Percentiles rank a stretch among this genome's conserved stretches.
phyloP scores from a whole-genome alignment of 495 filamentous ascomycete species.

The Neurospora hispaniola region DNA sequence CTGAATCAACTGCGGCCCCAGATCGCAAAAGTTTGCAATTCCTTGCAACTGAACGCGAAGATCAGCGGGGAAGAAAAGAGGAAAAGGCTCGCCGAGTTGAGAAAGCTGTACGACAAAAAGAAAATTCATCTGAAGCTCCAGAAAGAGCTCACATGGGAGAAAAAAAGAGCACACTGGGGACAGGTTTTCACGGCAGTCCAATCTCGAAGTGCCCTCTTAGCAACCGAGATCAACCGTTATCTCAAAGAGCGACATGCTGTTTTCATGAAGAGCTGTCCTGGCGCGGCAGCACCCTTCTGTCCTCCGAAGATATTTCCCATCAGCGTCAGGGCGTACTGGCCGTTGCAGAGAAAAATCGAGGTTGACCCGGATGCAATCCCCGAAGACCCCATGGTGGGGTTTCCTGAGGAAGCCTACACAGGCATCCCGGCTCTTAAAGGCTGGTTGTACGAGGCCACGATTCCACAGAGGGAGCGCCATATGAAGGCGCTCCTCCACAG shows the following conservation, averaged over 20 bases:
- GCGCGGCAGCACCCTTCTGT: background rate
- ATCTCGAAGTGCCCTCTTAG: background rate
- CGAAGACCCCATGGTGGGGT: slow-evolving; percentile 2
- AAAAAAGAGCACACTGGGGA: background rate
- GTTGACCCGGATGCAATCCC: background rate
- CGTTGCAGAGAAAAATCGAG: background rate
- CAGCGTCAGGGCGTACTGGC: slow-evolving; percentile 15
- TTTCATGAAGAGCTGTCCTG: background rate
- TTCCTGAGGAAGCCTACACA: slow-evolving; percentile 11
- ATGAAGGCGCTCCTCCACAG: slow-evolving; percentile 8
- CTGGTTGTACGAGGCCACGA: slow-evolving; percentile 12
- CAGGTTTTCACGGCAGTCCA: background rate
- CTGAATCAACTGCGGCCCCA: background rate
- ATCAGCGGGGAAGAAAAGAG: background rate
- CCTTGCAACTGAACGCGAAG: background rate
- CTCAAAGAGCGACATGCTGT: background rate
- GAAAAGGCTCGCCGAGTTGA: background rate
- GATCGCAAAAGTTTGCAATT: background rate
- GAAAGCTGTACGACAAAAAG: background rate
- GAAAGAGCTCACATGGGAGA: background rate
- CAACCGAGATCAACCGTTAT: background rate
- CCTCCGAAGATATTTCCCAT: slow-evolving; percentile 4
- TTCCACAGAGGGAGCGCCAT: slow-evolving; percentile 8
- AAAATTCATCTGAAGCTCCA: background rate
- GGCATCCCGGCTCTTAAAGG: slow-evolving; percentile 13